phyloP scores from a whole-genome alignment of 2,329 filamentous ascomycete species.

The Podosphaera xanthii region DNA sequence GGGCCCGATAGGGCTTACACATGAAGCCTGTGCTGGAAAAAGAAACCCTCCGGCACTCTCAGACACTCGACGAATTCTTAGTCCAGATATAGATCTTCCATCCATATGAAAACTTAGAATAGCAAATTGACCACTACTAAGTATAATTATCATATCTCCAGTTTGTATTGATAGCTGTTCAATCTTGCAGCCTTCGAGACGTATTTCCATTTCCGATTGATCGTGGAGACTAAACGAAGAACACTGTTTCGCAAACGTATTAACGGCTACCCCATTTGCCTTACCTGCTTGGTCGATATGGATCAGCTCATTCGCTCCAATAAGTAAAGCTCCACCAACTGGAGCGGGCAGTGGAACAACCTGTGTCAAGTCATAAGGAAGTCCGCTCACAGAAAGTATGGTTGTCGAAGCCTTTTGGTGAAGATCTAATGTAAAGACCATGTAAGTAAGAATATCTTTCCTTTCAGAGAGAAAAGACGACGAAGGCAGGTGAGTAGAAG shows the following conservation, averaged over 20 bases:
- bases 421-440: conserved; percentile 84
- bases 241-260: conserved; percentile 62
- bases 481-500: conserved; percentile 52
- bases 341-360: conserved; percentile 67
- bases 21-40: conserved; percentile 40
- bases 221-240: conserved; percentile 72
- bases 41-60: conserved; percentile 38
- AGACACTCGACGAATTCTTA: conserved; percentile 46
- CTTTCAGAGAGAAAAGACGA: conserved; percentile 48
- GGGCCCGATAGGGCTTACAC: conserved; percentile 43
- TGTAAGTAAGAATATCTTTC: conserved; percentile 71
- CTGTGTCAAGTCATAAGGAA: conserved; percentile 71
- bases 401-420: conserved; percentile 85
- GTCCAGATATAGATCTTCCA: conserved; percentile 71
- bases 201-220: conserved; percentile 58
- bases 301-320: conserved; percentile 77
- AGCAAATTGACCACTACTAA: conserved; percentile 51
- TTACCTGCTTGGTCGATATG: conserved; percentile 94
- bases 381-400: conserved; percentile 60
- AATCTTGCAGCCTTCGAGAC: conserved; percentile 59
- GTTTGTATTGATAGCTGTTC: conserved; percentile 54
- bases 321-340: conserved; percentile 66
- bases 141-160: conserved; percentile 65
- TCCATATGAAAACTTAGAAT: conserved; percentile 69
- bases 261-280: conserved; percentile 76